Percentiles rank a stretch among this genome's conserved stretches.
Conservation (phyloP, 2,329 filamentous ascomycete genomes). For the Fusarium hainanense region DNA sequence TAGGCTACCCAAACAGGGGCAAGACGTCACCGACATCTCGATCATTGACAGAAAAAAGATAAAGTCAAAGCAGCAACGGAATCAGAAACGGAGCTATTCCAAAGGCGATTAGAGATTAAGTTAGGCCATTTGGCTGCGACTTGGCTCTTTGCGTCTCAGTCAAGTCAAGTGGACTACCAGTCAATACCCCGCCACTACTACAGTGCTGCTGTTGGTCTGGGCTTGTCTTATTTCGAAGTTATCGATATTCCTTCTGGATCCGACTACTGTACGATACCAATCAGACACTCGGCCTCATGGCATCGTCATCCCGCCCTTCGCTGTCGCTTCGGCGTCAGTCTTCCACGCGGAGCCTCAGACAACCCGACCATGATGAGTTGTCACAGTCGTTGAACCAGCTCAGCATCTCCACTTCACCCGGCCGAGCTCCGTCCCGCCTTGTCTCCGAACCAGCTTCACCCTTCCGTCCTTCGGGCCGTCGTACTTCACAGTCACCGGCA, state of each 20-base stretch:
- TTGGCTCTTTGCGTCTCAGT: conserved; percentile 24
- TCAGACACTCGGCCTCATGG: conserved; percentile 41
- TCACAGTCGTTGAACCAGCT: conserved; percentile 59
- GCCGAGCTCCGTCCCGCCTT: conserved; percentile 47
- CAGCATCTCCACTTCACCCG: conserved; percentile 53
- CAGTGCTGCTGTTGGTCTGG: background rate
- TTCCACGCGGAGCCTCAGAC: conserved; percentile 46
- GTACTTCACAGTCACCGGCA: conserved; percentile 40
- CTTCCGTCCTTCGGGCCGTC: conserved; percentile 55
- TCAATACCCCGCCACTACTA: conserved; percentile 17
- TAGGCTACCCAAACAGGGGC: conserved; percentile 16
- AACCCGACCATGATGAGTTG: conserved; percentile 49
- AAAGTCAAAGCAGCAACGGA: conserved; percentile 6
- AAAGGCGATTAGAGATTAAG: conserved; percentile 29
- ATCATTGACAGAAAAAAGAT: conserved; percentile 16
- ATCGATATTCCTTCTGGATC: conserved; percentile 30
- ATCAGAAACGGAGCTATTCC: conserved; percentile 25
- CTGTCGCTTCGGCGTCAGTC: conserved; percentile 51
- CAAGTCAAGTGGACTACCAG: conserved; percentile 6
- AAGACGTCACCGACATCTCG: conserved; percentile 37
- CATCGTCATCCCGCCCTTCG: conserved; percentile 45
- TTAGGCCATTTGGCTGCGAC: conserved; percentile 27
- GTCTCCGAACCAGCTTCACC: conserved; percentile 54
- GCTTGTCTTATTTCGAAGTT: background rate
- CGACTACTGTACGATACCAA: background rate